A percentile compares a stretch with the other conserved stretches of the same genome.
Evolutionary conservation across 2,329 filamentous ascomycete genomes (phyloP).

Genomic region (Epichloe uncinata): DNA sequence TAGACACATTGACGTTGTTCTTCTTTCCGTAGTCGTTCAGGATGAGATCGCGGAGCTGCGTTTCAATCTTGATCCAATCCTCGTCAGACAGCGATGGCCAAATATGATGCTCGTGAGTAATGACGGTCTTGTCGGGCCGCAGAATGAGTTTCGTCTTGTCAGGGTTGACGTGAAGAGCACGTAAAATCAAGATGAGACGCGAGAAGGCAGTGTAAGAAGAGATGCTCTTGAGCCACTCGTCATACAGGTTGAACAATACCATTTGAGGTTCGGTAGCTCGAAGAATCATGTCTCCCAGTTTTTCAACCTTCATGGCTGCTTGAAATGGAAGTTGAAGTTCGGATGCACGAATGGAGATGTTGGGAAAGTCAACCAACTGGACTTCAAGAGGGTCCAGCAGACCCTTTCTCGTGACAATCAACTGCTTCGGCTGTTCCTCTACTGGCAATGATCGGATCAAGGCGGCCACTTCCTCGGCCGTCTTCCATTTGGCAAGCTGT

Average conservation of each 20-base stretch:
- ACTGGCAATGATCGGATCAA: conserved; percentile 90
- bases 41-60: conserved; percentile 86
- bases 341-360: conserved; percentile 95
- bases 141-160: conserved; percentile 98
- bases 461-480: conserved; percentile 96
- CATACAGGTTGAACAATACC: conserved; percentile 97
- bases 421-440: conserved; percentile 96
- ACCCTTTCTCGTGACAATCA: conserved; percentile 96
- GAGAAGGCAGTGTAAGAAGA: conserved; percentile 99
- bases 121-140: conserved; percentile 92
- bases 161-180: conserved; percentile 91
- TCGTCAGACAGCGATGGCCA: conserved; percentile 92
- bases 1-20: conserved; percentile 98
- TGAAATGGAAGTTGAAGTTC: conserved; percentile 97
- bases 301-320: conserved; percentile 99
- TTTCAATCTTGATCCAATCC: conserved; percentile 99
- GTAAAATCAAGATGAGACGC: conserved; percentile 80
- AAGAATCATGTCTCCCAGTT: conserved; percentile 96
- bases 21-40: conserved; percentile 99
- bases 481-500: conserved; percentile 98
- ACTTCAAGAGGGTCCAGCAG: conserved; percentile 93
- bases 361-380: conserved; percentile 94
- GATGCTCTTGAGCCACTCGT: conserved; percentile 97
- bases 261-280: conserved; percentile 98
- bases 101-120: conserved; percentile 97